Evolutionary conservation across 768 basidiomycete genomes (phyloP).

Genomic region (Clitopilus passeckerianus): DNA sequence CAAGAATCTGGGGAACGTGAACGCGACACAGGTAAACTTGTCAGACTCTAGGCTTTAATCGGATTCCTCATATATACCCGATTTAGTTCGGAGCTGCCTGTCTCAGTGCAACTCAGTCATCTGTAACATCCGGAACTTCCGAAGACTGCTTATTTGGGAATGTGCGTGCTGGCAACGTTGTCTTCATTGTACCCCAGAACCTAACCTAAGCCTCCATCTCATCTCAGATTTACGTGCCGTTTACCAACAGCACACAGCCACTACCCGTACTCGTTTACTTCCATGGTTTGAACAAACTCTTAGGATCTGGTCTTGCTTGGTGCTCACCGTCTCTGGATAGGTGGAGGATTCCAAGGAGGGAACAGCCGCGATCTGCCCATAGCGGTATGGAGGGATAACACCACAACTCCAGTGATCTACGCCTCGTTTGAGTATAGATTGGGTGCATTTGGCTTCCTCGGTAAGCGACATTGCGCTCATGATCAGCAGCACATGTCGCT

Average conservation of each 20-base stretch:
- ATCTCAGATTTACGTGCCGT: constrained; percentile 29
- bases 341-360: constrained; percentile 36
- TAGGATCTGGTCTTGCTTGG: background rate
- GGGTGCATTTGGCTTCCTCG: constrained; percentile 36
- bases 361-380: constrained; percentile 26
- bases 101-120: constrained; percentile 24
- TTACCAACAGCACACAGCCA: constrained; percentile 11
- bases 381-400: constrained; percentile 24
- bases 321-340: constrained; percentile 12
- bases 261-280: constrained; percentile 38
- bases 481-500: background rate
- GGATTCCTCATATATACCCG: background rate
- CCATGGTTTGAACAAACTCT: constrained; percentile 22
- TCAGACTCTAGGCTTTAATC: background rate
- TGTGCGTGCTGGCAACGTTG: constrained; percentile 14
- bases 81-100: constrained; percentile 30
- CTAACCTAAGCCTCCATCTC: background rate
- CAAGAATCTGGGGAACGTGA: constrained; percentile 27
- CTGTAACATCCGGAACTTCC: constrained; percentile 21
- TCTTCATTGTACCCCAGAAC: background rate
- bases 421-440: constrained; percentile 38
- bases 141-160: constrained; percentile 43
- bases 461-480: constrained; percentile 12
- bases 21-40: constrained; percentile 26
- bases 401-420: constrained; percentile 28